Percentiles rank a stretch among this genome's conserved stretches.
phyloP scores from a whole-genome alignment of 2,329 filamentous ascomycete genomes.

The Thielaviopsis euricoi region DNA sequence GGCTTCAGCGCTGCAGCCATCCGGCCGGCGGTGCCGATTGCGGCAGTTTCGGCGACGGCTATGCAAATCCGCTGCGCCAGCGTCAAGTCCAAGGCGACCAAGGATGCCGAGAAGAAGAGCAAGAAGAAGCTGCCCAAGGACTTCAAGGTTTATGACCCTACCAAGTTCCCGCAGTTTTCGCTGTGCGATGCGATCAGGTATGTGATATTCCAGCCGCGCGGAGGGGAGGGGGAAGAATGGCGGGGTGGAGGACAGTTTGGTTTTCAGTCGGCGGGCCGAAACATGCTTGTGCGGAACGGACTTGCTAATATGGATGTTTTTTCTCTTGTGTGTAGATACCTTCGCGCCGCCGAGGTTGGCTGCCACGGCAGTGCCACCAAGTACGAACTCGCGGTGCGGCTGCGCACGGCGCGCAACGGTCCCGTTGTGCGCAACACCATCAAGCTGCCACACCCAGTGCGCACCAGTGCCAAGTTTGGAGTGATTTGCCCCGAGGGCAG shows the following conservation, averaged over 20 bases:
- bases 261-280: too few relatives aligned
- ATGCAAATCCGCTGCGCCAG: slow-evolving; percentile 12
- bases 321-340: slow-evolving; percentile 16
- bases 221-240: too few relatives aligned
- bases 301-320: not conserved
- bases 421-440: slow-evolving; percentile 77
- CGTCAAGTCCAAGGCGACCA: slow-evolving; percentile 11
- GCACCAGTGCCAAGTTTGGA: slow-evolving; percentile 74
- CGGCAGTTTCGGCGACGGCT: not conserved
- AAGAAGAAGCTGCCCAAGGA: slow-evolving; percentile 47
- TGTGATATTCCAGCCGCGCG: slow-evolving; percentile 13
- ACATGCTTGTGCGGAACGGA: too few relatives aligned
- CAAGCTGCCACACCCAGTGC: slow-evolving; percentile 74
- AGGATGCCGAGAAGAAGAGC: slow-evolving; percentile 26
- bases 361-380: slow-evolving; percentile 55
- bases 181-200: slow-evolving; percentile 89
- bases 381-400: slow-evolving; percentile 74
- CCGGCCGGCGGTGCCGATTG: not conserved
- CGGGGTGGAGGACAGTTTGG: too few relatives aligned
- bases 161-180: slow-evolving; percentile 51
- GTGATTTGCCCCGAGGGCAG: slow-evolving; percentile 81
- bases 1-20: not conserved
- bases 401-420: slow-evolving; percentile 72
- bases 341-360: slow-evolving; percentile 86
- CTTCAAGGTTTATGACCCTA: slow-evolving; percentile 49